Percentiles rank a stretch among this genome's conserved stretches.
phyloP scores from a whole-genome alignment of 2,329 filamentous ascomycete genomes.

The Nemania serpens region DNA sequence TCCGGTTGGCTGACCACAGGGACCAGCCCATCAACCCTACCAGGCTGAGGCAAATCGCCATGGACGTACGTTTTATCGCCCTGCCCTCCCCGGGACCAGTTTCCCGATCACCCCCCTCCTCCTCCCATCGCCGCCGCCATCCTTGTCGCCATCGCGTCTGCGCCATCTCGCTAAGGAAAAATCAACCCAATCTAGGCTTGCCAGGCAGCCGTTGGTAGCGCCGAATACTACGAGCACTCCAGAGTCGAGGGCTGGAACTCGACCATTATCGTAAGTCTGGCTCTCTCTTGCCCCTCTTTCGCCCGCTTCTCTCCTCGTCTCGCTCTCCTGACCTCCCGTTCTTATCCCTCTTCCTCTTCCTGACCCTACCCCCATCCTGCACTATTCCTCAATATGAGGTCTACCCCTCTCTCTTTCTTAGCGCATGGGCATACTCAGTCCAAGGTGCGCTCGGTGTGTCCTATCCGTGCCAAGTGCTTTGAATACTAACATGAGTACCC shows the following conservation, averaged over 20 bases:
- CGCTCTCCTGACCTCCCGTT: too few species aligned
- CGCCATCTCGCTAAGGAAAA: conserved; percentile 24
- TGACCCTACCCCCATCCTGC: background rate
- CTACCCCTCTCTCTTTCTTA: background rate
- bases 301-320: background rate
- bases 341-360: background rate
- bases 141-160: background rate
- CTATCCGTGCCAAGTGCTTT: background rate
- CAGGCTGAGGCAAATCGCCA: conserved; percentile 82
- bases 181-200: conserved; percentile 67
- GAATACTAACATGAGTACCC: conserved; percentile 23
- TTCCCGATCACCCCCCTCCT: background rate
- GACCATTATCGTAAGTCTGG: conserved; percentile 78
- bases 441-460: background rate
- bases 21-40: conserved; percentile 74
- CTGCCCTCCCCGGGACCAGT: conserved; percentile 1
- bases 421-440: background rate
- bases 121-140: background rate
- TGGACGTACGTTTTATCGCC: conserved; percentile 66
- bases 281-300: conserved; percentile 5
- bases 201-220: conserved; percentile 72
- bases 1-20: conserved; percentile 13
- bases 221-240: conserved; percentile 83
- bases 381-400: too few species aligned
- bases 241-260: conserved; percentile 90